Conservation (phyloP, 2,329 filamentous ascomycete species). For the Microdochium trichocladiopsis region DNA sequence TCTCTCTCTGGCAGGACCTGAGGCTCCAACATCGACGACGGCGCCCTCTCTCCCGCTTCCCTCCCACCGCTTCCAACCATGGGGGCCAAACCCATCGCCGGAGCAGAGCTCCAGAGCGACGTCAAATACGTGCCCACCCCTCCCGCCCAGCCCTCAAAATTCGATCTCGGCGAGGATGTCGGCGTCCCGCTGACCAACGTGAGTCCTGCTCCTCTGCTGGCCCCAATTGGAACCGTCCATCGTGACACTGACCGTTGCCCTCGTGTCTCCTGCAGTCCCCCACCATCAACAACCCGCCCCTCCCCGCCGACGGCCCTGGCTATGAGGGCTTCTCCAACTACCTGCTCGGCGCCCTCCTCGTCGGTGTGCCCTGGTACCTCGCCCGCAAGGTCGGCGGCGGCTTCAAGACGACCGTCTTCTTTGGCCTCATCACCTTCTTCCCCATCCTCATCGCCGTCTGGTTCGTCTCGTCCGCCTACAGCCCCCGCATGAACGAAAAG, state of each 20-base stretch:
- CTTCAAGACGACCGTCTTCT: conserved; percentile 80
- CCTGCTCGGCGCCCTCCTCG: conserved; percentile 63
- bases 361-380: conserved; percentile 69
- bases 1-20: neutral
- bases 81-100: neutral
- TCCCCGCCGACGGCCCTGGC: conserved; percentile 82
- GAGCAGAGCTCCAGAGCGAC: conserved; percentile 1
- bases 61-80: neutral
- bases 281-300: conserved; percentile 86
- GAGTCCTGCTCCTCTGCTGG: neutral
- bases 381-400: conserved; percentile 81
- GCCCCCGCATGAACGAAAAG: conserved; percentile 89
- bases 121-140: conserved; percentile 1
- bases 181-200: conserved; percentile 1
- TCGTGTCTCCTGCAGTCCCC: conserved; percentile 53
- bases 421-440: conserved; percentile 69
- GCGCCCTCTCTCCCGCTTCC: neutral
- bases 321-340: conserved; percentile 83
- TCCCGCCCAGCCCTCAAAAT: neutral
- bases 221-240: neutral
- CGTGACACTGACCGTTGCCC: neutral
- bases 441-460: conserved; percentile 81
- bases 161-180: neutral
- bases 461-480: conserved; percentile 70
- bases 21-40: neutral